Conservation (phyloP, 805 yeast species). For the Candida lessepsii region DNA sequence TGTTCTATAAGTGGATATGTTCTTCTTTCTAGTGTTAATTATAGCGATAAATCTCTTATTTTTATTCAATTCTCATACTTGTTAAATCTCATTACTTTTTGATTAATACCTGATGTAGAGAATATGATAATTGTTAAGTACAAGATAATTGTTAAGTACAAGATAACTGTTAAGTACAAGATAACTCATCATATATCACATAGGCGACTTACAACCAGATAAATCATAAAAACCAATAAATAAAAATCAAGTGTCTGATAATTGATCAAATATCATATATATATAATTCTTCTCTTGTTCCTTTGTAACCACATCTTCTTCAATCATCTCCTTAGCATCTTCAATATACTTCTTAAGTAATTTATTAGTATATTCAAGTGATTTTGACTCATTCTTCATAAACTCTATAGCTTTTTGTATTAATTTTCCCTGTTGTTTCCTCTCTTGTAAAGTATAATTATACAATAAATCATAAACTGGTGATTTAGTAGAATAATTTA, state of each 20-base stretch:
- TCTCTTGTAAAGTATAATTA: constrained; percentile 16
- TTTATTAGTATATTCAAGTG: constrained; percentile 24
- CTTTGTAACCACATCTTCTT: constrained; percentile 17
- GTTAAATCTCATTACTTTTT: too few species aligned
- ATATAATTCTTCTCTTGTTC: constrained; percentile 12
- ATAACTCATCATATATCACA: too few species aligned
- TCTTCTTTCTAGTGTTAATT: too few species aligned
- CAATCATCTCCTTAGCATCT: constrained; percentile 18
- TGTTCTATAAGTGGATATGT: too few species aligned
- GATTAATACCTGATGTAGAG: too few species aligned
- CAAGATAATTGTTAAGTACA: too few species aligned
- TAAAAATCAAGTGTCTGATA: constrained; percentile 21
- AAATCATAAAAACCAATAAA: neutral
- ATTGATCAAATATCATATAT: constrained; percentile 16
- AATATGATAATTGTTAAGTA: too few species aligned
- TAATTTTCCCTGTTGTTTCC: constrained; percentile 16
- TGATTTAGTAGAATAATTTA: constrained; percentile 15
- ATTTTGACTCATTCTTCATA: constrained; percentile 22
- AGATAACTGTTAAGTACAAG: too few species aligned
- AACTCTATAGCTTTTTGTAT: constrained; percentile 21
- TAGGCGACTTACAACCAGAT: too few species aligned
- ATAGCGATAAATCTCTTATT: too few species aligned
- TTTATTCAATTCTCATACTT: too few species aligned
- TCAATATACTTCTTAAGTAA: constrained; percentile 2
- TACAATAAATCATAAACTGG: constrained; percentile 26